Evolutionary conservation across 1,284 basidiomycete species (phyloP), one percentile per base, ranked within the genome.

Genomic region (Thelephora terrestris): DNA sequence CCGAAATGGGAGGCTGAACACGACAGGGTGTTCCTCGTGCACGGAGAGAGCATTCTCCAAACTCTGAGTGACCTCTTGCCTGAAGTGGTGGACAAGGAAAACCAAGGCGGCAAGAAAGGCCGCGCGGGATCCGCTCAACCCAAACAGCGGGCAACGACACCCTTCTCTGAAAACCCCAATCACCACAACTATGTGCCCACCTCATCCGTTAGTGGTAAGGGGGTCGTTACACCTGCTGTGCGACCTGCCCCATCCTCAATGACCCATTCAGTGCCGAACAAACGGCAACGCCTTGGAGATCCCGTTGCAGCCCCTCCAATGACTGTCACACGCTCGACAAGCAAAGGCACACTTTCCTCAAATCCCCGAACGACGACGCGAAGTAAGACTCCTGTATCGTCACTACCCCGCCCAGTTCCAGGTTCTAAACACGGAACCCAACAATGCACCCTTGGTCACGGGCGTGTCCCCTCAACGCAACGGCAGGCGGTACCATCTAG

Each of bases 1-100:
- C 89, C 93, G 1, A 68, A 72, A 7, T 99, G 95, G 95, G 95
- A 99, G 65, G 76, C 82, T 45, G 78, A 84, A 55, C 73, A 85
- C 17, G 79, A 78, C 0, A 74, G 79, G 17, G 74, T 80, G 0
- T 98, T 99, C 75, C 74, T 90, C 43, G 85, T 97, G 9, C 80
- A 90, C 53, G 94, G 94, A 6, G 76, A 84, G 53, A 81, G 87
- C 52, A 85, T 97, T 56, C 65, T 95, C 23, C 84, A 88, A 47
- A 71, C 86, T 51, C 78, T 98, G 24, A 75, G 83, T 64, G 81
- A 85, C 50, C 79, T 76, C 3, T 65, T 84, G 38, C 76, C 79
- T 51, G 74, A 76, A 1, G 69, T 71, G 37, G 64, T 71, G 3
- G 85, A 86, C 54, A 90, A 90, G 64, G 88, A 91, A 65, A 91